Evolutionary conservation across 2,329 filamentous ascomycete genomes (phyloP).

Genomic region (Xylaria sp.): DNA sequence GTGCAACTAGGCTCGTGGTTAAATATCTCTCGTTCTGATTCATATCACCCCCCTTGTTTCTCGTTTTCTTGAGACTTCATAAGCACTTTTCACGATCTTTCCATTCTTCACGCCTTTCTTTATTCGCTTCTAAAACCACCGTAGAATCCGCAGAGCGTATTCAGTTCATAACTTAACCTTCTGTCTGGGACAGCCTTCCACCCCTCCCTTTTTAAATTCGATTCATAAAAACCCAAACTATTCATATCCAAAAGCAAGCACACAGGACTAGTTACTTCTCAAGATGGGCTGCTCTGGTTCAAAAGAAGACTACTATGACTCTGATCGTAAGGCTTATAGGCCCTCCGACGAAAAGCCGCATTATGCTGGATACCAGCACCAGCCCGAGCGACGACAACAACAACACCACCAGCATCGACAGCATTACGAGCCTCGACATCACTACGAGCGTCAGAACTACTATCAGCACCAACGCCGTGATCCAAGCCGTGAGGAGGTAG

Average conservation of each 20-base stretch:
- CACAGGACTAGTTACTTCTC: conserved; percentile 4
- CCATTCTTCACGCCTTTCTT: not conserved
- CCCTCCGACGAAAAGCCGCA: conserved; percentile 17
- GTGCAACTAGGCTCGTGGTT: not conserved
- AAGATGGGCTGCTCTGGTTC: conserved; percentile 37
- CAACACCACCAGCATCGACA: not conserved
- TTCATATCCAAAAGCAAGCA: conserved; percentile 3
- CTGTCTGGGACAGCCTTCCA: conserved; percentile 34
- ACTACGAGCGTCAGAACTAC: not conserved
- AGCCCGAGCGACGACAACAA: not conserved
- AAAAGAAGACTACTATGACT: conserved; percentile 31
- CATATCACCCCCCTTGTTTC: conserved; percentile 4
- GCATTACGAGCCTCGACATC: not conserved
- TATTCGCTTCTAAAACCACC: not conserved
- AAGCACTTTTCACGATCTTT: not conserved
- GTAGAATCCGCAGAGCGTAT: not conserved
- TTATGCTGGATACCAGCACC: not conserved
- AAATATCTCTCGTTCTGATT: conserved; percentile 14
- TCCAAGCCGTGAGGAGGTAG: conserved; percentile 14
- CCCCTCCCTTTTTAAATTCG: conserved; percentile 14
- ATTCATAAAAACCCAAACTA: not conserved
- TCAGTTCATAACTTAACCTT: not conserved
- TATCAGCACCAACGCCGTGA: not conserved
- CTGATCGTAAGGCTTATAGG: conserved; percentile 11
- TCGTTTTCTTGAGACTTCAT: not conserved